Evolutionary conservation across 805 yeast genomes (phyloP), one percentile per base, ranked within the genome.

Genomic region (Maudiozyma serrabonitensis): DNA sequence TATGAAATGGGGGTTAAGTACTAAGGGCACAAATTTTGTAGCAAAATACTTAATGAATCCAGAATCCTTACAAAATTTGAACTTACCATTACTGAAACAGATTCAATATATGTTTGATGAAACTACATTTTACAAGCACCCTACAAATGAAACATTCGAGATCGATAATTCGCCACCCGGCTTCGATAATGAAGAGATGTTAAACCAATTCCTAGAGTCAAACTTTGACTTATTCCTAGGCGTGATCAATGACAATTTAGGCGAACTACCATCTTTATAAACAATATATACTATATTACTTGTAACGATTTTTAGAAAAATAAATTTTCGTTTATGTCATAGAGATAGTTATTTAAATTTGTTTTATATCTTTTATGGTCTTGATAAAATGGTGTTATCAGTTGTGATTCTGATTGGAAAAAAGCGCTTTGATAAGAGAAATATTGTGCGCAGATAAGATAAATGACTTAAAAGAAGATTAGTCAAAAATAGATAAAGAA

Each of bases 1-100:
- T 25, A 45, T 55, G 48, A 59, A 59, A 48, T 59, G 62, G 62
- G 62, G 61, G 9, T 21, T 57, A 12, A 48, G 54, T 16, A 47
- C 52, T 3, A 49, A 49, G 31, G 45, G 49, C 21, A 46, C 53
- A 6, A 40, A 50, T 31, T 47, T 46, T n/a, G 32, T 58, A 4
- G 16, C 46, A 16, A 39, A 51, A 9, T 45, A 54, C 18, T 43
- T 57, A 41, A 52, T 37, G 42, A 52, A 52, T 48, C 51, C 57
- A 5, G 45, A 47, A 19, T 28, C 47, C 0, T 37, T 56, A 16
- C 35, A 39, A 16, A 49, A 48, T 26, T 16, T 54, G 2, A 38
- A 48, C 23, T 11, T 47, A 6, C 18, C 38, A 9, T 43, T 54
- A 16, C n/a, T 52, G 18, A 41, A 38, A 35, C 41, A 51, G 23